Conservation (phyloP, 2,329 filamentous ascomycete species). For the Xylaria sp. region DNA sequence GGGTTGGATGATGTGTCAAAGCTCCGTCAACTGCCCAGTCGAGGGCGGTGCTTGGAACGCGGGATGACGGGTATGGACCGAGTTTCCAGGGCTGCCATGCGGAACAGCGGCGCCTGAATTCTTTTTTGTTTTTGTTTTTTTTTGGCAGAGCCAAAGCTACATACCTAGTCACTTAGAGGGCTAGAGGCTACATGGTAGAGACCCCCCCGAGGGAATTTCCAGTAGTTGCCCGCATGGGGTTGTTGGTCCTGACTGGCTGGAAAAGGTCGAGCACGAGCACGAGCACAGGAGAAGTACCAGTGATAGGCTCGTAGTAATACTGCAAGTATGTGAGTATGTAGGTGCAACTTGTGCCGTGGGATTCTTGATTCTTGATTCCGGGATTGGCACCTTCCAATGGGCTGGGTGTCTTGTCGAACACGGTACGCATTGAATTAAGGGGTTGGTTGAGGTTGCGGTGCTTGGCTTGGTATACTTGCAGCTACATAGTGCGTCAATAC, state of each 20-base stretch:
- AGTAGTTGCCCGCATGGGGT: not conserved
- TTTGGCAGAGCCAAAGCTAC: too few species aligned
- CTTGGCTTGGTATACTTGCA: not conserved
- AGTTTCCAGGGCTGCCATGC: constrained; percentile 16
- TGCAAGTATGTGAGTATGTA: constrained; percentile 8
- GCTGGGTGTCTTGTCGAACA: constrained; percentile 12
- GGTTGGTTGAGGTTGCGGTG: not conserved
- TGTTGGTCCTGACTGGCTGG: constrained; percentile 5
- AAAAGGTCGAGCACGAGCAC: too few species aligned
- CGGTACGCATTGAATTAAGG: constrained; percentile 11
- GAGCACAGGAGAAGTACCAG: too few species aligned
- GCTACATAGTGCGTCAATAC: not conserved
- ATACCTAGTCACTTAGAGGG: too few species aligned
- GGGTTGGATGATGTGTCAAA: constrained; percentile 7
- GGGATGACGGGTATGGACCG: not conserved
- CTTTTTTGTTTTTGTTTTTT: constrained; percentile 3
- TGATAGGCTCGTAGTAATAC: too few species aligned
- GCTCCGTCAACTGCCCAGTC: constrained; percentile 10
- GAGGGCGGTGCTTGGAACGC: not conserved
- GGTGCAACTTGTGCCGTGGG: constrained; percentile 7
- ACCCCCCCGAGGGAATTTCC: constrained; percentile 1
- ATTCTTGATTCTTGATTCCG: constrained; percentile 8
- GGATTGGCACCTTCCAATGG: constrained; percentile 14
- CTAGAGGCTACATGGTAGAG: constrained; percentile 1
- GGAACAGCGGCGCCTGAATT: constrained; percentile 16